A percentile compares a stretch with the other conserved stretches of the same genome.
Evolutionary conservation across 257 asterid genomes (phyloP).

Genomic region (Nicotiana otophora): DNA sequence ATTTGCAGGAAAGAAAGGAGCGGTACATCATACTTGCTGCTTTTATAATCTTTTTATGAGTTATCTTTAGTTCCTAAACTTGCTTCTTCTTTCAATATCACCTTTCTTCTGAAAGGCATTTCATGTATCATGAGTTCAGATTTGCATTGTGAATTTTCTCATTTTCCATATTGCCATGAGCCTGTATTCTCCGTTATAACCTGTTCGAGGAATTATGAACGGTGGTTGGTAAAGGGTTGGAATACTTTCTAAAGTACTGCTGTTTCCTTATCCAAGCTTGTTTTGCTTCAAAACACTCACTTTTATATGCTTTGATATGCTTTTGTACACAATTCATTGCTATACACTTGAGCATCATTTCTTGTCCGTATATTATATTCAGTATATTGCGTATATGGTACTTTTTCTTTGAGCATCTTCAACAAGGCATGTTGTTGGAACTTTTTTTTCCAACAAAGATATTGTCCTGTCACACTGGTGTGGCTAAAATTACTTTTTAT

Average conservation of each 20-base stretch:
- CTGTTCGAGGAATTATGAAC: background rate
- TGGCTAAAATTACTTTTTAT: background rate
- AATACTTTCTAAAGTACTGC: background rate
- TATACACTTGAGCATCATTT: background rate
- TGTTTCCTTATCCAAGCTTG: background rate
- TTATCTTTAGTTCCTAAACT: slow-evolving; percentile 7
- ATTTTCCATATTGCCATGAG: background rate
- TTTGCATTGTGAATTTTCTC: background rate
- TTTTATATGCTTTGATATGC: background rate
- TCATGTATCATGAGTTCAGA: background rate
- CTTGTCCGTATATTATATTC: background rate
- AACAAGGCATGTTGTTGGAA: background rate
- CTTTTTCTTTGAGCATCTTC: background rate
- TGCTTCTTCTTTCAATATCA: background rate
- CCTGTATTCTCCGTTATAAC: background rate
- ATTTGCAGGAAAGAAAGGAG: slow-evolving; percentile 87
- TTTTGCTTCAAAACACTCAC: background rate
- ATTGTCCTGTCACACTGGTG: background rate
- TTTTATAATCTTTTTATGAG: background rate
- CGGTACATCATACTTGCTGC: slow-evolving; percentile 43
- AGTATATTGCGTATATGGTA: background rate
- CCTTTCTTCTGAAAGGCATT: background rate
- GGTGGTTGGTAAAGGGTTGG: background rate
- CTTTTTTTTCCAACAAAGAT: background rate
- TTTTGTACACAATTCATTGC: background rate